A percentile compares a stretch with the other conserved stretches of the same genome.
These are phyloP conservation scores for Emericellopsis cladophorae DNA, from an alignment of 2,329 filamentous ascomycete species.

Conservation along the genomic window DNA sequence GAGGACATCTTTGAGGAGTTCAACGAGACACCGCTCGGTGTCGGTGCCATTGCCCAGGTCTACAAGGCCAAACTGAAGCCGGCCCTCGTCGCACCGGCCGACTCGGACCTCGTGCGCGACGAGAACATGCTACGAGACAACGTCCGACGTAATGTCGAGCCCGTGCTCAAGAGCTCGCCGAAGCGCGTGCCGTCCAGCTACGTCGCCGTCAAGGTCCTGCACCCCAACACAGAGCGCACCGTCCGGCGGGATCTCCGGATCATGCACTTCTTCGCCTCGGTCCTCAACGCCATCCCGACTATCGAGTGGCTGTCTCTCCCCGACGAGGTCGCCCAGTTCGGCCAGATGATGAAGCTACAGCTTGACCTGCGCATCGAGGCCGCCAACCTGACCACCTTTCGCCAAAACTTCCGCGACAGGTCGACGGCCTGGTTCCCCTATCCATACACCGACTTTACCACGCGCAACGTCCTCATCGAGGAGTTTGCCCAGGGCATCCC, in stretches of 20 bases:
- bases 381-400: conserved; percentile 77
- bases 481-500: conserved; percentile 95
- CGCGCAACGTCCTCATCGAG: conserved; percentile 82
- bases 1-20: conserved; percentile 96
- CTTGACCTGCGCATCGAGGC: conserved; percentile 90
- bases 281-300: conserved; percentile 79
- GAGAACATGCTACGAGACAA: conserved; percentile 24
- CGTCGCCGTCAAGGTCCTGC: conserved; percentile 91
- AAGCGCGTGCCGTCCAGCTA: conserved; percentile 79
- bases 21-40: conserved; percentile 74
- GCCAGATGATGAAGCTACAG: conserved; percentile 98
- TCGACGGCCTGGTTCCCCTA: conserved; percentile 96
- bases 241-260: conserved; percentile 87
- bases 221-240: conserved; percentile 79
- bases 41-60: conserved; percentile 93
- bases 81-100: conserved; percentile 53
- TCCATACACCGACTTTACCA: conserved; percentile 85
- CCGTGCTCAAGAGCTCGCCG: conserved; percentile 74
- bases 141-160: conserved; percentile 71
- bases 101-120: conserved; percentile 35
- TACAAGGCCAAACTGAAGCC: conserved; percentile 90
- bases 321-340: conserved; percentile 87
- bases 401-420: conserved; percentile 78
- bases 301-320: conserved; percentile 96
- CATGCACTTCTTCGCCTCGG: conserved; percentile 79